phyloP scores from a whole-genome alignment of 805 yeast species.

The Candida vartiovaarae region DNA sequence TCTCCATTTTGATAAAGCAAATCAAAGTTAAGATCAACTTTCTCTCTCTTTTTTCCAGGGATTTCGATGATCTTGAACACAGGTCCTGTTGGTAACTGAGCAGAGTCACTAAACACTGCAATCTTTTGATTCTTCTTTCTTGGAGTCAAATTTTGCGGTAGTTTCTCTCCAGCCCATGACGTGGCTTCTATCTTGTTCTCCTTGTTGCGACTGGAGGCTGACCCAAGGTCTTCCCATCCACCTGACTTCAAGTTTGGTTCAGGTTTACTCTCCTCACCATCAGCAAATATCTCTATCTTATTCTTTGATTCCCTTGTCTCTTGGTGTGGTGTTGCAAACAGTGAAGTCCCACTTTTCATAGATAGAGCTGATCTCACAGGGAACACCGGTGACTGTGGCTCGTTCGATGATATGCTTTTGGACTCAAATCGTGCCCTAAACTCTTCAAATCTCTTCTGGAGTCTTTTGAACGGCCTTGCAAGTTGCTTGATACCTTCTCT shows the following conservation, averaged over 20 bases:
- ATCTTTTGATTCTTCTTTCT: slow-evolving; percentile 20
- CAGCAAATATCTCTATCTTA: slow-evolving; percentile 18
- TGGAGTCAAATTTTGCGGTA: slow-evolving; percentile 32
- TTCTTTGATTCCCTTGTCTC: slow-evolving; percentile 4
- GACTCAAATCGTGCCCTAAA: slow-evolving; percentile 36
- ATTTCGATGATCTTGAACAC: slow-evolving; percentile 43
- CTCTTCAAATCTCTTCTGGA: slow-evolving; percentile 35
- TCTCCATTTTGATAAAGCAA: slow-evolving; percentile 40
- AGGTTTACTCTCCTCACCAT: slow-evolving; percentile 9
- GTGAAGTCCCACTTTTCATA: slow-evolving; percentile 29
- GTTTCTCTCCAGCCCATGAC: slow-evolving; percentile 58
- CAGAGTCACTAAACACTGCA: slow-evolving; percentile 34
- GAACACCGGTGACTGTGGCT: slow-evolving; percentile 30
- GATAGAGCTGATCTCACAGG: slow-evolving; percentile 30
- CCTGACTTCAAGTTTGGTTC: slow-evolving; percentile 14
- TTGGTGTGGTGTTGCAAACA: slow-evolving; percentile 10
- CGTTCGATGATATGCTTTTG: slow-evolving; percentile 16
- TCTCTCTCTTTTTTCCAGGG: slow-evolving; percentile 57
- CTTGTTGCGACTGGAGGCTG: slow-evolving; percentile 44
- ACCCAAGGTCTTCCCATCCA: slow-evolving; percentile 43
- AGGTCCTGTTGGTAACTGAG: slow-evolving; percentile 26
- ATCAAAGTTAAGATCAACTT: slow-evolving; percentile 51
- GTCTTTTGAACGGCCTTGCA: slow-evolving; percentile 60
- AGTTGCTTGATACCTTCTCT: slow-evolving; percentile 46
- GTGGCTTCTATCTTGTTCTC: slow-evolving; percentile 53